phyloP scores from a whole-genome alignment of 768 basidiomycete species.

The Sporobolomyces roseus region DNA sequence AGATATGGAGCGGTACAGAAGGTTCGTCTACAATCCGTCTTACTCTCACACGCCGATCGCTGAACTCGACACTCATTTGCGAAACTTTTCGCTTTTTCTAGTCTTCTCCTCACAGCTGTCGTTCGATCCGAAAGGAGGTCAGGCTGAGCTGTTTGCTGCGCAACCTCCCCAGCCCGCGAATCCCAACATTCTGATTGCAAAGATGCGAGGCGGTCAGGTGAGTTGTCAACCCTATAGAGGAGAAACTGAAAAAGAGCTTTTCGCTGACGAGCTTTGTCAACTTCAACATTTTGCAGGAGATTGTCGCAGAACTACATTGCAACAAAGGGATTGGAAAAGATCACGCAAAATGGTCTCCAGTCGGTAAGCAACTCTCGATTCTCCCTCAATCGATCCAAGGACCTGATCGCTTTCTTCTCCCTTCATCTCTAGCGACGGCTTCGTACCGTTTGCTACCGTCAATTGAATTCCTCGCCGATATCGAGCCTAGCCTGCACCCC shows the following conservation, averaged over 20 bases:
- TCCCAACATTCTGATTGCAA: slow-evolving; percentile 79
- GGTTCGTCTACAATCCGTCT: no score
- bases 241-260: no score
- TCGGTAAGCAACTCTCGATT: slow-evolving; percentile 71
- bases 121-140: slow-evolving; percentile 82
- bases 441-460: slow-evolving; percentile 88
- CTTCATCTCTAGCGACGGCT: slow-evolving; percentile 66
- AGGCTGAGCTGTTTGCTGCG: slow-evolving; percentile 59
- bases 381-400: no score
- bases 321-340: slow-evolving; percentile 88
- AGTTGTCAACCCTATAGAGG: background rate
- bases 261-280: no score
- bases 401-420: background rate
- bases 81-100: background rate
- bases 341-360: slow-evolving; percentile 94
- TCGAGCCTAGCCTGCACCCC: slow-evolving; percentile 69
- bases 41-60: no score
- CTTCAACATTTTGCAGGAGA: slow-evolving; percentile 52
- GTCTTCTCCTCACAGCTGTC: slow-evolving; percentile 52
- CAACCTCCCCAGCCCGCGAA: slow-evolving; percentile 65
- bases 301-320: slow-evolving; percentile 82
- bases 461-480: slow-evolving; percentile 66
- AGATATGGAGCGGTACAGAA: slow-evolving; percentile 69
- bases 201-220: slow-evolving; percentile 82
- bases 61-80: no score